These are phyloP conservation scores for Phragmites australis DNA, from an alignment of 176 grass and related monocot genomes.

Conservation along the genomic window DNA sequence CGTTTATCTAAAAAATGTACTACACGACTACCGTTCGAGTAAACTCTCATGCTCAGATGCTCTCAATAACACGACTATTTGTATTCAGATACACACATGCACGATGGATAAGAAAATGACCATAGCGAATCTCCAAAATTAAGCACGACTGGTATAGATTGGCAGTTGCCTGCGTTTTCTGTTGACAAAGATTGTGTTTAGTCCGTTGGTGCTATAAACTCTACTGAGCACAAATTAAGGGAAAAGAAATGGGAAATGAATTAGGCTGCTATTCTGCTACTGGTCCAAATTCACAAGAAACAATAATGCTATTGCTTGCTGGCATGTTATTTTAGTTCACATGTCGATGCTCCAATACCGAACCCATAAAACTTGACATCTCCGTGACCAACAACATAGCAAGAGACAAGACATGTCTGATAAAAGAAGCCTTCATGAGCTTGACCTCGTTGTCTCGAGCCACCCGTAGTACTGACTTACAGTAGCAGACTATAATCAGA, in stretches of 20 bases:
- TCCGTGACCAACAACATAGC: slow-evolving; percentile 34
- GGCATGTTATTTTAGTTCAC: slow-evolving; percentile 11
- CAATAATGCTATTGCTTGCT: not conserved
- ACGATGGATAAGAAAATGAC: not conserved
- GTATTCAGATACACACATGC: not conserved
- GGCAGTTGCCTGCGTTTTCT: not conserved
- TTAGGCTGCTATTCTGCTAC: not conserved
- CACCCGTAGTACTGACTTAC: not conserved
- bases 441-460: slow-evolving; percentile 53
- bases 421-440: slow-evolving; percentile 33
- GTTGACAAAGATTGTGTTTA: slow-evolving; percentile 7
- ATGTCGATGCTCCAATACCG: not conserved
- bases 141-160: not conserved
- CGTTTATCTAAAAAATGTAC: no score
- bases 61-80: not conserved
- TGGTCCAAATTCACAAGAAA: not conserved
- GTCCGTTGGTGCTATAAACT: not conserved
- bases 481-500: slow-evolving; percentile 28
- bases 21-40: slow-evolving; percentile 29
- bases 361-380: not conserved
- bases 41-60: not conserved
- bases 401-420: slow-evolving; percentile 44
- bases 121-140: not conserved
- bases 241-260: not conserved
- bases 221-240: not conserved